A percentile compares a stretch with the other conserved stretches of the same genome.
Evolutionary conservation across 2,329 filamentous ascomycete genomes (phyloP).

Genomic region (Fulvia fulva): DNA sequence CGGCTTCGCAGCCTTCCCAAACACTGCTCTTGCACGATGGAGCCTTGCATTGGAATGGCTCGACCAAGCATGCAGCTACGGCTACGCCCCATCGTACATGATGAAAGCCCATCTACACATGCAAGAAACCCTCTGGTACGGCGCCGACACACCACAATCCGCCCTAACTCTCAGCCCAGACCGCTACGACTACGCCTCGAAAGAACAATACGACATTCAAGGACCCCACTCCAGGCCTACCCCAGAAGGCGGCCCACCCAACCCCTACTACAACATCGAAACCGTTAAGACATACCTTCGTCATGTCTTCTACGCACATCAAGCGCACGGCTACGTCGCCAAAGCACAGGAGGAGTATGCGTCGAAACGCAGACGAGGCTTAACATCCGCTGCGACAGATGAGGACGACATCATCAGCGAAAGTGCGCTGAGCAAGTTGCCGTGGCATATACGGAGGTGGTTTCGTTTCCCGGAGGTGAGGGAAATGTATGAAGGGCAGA

Average conservation of each 20-base stretch:
- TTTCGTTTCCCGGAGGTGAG: slow-evolving; percentile 22
- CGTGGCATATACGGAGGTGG: slow-evolving; percentile 18
- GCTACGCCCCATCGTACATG: slow-evolving; percentile 30
- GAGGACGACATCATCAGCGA: slow-evolving; percentile 11
- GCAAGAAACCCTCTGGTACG: slow-evolving; percentile 23
- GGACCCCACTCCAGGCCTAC: slow-evolving; percentile 6
- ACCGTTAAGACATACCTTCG: slow-evolving; percentile 21
- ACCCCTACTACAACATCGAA: slow-evolving; percentile 21
- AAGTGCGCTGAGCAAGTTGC: neutral
- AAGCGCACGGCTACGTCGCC: slow-evolving; percentile 6
- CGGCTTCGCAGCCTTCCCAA: slow-evolving; percentile 27
- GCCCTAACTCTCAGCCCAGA: slow-evolving; percentile 22
- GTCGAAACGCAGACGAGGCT: neutral
- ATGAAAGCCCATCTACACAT: slow-evolving; percentile 23
- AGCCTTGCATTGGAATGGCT: slow-evolving; percentile 30
- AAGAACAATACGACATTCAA: slow-evolving; percentile 19
- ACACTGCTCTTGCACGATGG: slow-evolving; percentile 21
- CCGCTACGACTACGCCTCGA: slow-evolving; percentile 26
- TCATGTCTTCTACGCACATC: slow-evolving; percentile 25
- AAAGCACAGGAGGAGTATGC: neutral
- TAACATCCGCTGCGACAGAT: neutral
- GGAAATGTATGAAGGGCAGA: slow-evolving; percentile 26
- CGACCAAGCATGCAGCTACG: slow-evolving; percentile 11
- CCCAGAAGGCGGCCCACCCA: slow-evolving; percentile 18
- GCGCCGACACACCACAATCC: slow-evolving; percentile 20